A percentile compares a stretch with the other conserved stretches of the same genome.
phyloP scores from a whole-genome alignment of 2,329 filamentous ascomycete genomes.

The Thermomyces lanuginosus region DNA sequence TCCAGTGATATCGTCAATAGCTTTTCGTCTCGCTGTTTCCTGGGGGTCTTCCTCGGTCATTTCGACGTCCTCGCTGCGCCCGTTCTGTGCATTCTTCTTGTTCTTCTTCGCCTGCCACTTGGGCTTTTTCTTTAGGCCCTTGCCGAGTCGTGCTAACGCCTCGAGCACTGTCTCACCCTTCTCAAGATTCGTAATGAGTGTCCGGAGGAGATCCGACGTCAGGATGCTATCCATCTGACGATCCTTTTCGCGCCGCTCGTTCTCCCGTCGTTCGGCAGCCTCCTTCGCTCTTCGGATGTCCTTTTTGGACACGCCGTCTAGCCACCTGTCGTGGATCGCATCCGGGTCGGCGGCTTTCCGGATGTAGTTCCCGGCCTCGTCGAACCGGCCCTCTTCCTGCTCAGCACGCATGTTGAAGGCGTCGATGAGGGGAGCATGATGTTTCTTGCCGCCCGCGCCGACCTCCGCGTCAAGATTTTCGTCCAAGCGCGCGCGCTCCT shows the following conservation, averaged over 20 bases:
- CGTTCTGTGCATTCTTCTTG: slow-evolving; percentile 23
- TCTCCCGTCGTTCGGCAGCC: slow-evolving; percentile 71
- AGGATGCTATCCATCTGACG: slow-evolving; percentile 59
- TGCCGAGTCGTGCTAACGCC: slow-evolving; percentile 66
- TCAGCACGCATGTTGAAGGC: slow-evolving; percentile 89
- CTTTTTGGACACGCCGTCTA: slow-evolving; percentile 83
- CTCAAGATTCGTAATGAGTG: slow-evolving; percentile 57
- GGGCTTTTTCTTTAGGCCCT: slow-evolving; percentile 41
- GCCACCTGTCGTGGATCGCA: slow-evolving; percentile 78
- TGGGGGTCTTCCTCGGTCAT: slow-evolving; percentile 54
- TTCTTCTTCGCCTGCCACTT: slow-evolving; percentile 47
- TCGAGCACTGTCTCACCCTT: slow-evolving; percentile 75
- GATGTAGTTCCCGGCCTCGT: slow-evolving; percentile 80
- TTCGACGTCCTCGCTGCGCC: slow-evolving; percentile 44
- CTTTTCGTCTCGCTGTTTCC: slow-evolving; percentile 51
- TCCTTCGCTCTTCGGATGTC: slow-evolving; percentile 78
- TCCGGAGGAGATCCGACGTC: slow-evolving; percentile 55
- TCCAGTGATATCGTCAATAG: slow-evolving; percentile 70
- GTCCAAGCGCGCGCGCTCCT: slow-evolving; percentile 52
- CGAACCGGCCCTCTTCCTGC: slow-evolving; percentile 83
- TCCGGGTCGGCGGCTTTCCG: slow-evolving; percentile 80
- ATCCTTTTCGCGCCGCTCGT: slow-evolving; percentile 54
- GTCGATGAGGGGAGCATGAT: slow-evolving; percentile 82
- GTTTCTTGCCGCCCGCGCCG: slow-evolving; percentile 77
- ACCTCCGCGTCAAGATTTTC: slow-evolving; percentile 75